A percentile compares a stretch with the other conserved stretches of the same genome.
Evolutionary conservation across 2,329 filamentous ascomycete genomes (phyloP).

Genomic region (Cryphonectria japonica): DNA sequence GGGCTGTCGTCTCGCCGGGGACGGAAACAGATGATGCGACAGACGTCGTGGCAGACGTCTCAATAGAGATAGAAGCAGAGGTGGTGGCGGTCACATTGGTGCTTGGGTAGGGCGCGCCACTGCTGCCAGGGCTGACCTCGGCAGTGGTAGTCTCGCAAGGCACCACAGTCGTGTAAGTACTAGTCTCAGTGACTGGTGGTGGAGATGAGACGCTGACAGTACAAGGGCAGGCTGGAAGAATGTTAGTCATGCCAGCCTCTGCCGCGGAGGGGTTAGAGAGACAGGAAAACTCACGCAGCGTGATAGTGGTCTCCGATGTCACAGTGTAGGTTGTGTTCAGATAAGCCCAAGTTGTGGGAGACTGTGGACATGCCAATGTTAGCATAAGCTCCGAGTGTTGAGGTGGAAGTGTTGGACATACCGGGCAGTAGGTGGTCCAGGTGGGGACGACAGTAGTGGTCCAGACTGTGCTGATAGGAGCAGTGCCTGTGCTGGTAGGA

Average conservation of each 20-base stretch:
- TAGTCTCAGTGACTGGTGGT: slow-evolving; percentile 37
- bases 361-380: slow-evolving; percentile 32
- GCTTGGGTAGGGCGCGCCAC: slow-evolving; percentile 21
- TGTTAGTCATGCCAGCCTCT: slow-evolving; percentile 33
- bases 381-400: background rate
- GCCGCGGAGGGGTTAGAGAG: background rate
- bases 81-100: slow-evolving; percentile 20
- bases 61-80: slow-evolving; percentile 17
- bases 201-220: slow-evolving; percentile 43
- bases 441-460: slow-evolving; percentile 44
- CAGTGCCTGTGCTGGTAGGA: slow-evolving; percentile 27
- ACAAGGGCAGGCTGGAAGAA: slow-evolving; percentile 50
- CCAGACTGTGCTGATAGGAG: slow-evolving; percentile 33
- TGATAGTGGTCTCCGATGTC: slow-evolving; percentile 46
- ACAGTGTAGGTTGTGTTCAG: slow-evolving; percentile 50
- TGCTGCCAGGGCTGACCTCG: slow-evolving; percentile 22
- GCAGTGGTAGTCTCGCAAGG: slow-evolving; percentile 27
- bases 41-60: slow-evolving; percentile 17
- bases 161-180: slow-evolving; percentile 30
- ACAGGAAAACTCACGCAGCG: slow-evolving; percentile 44
- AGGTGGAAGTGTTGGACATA: slow-evolving; percentile 35
- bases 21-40: slow-evolving; percentile 19
- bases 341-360: slow-evolving; percentile 44
- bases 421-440: slow-evolving; percentile 50
- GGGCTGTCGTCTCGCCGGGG: slow-evolving; percentile 1